Evolutionary conservation across 345 rosid species (phyloP).

Genomic region (Pelargonium nanum): DNA sequence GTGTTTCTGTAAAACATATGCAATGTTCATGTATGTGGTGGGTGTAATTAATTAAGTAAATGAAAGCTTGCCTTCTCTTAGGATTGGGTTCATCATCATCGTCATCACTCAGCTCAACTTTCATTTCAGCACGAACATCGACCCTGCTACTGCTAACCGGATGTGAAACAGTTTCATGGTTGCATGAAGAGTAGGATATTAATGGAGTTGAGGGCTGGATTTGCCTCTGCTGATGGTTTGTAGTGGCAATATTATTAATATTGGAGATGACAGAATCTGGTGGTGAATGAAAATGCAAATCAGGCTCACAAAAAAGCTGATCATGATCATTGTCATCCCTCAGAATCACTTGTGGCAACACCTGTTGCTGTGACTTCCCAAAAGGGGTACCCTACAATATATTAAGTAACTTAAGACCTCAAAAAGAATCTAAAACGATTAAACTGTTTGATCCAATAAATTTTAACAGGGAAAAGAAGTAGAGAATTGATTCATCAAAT

Average conservation of each 20-base stretch:
- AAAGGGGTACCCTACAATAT: no score
- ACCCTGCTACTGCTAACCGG: no score
- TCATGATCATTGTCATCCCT: no score
- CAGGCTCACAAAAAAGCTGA: slow-evolving; percentile 43
- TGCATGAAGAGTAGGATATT: slow-evolving; percentile 27
- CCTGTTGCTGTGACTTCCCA: slow-evolving; percentile 75
- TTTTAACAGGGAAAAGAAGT: no score
- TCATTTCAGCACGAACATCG: slow-evolving; percentile 33
- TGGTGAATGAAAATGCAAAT: slow-evolving; percentile 28
- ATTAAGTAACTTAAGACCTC: no score
- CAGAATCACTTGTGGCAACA: slow-evolving; percentile 71
- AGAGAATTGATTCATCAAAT: no score
- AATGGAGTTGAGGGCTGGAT: slow-evolving; percentile 26
- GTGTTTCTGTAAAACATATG: no score
- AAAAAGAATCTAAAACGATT: no score
- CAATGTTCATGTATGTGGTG: no score
- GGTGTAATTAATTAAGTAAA: no score
- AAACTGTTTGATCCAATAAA: no score
- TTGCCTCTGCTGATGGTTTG: slow-evolving; percentile 27
- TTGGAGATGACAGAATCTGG: slow-evolving; percentile 34
- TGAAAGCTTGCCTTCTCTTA: slow-evolving; percentile 65
- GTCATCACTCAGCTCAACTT: slow-evolving; percentile 28
- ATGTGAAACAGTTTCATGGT: no score
- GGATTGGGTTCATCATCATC: slow-evolving; percentile 52
- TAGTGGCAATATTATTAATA: slow-evolving; percentile 28